Conservation (phyloP, 805 yeast species). For the Nematodospora valgi region DNA sequence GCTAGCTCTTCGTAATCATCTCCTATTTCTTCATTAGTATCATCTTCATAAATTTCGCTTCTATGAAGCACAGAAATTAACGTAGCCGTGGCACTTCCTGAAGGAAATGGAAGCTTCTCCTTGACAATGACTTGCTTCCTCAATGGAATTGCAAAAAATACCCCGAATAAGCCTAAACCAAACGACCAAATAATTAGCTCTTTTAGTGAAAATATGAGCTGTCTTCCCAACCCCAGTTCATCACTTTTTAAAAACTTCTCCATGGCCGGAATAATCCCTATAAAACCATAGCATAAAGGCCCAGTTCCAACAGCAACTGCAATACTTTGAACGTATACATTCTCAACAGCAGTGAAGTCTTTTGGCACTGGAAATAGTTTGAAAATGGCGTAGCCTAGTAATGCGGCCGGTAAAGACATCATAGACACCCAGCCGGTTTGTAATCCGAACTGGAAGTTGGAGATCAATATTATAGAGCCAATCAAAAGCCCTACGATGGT, state of each 20-base stretch:
- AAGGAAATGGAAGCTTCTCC: slow-evolving; percentile 88
- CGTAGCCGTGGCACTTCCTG: slow-evolving; percentile 95
- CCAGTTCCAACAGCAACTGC: slow-evolving; percentile 98
- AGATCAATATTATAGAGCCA: slow-evolving; percentile 83
- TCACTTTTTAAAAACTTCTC: slow-evolving; percentile 79
- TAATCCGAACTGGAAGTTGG: slow-evolving; percentile 93
- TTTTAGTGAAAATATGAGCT: slow-evolving; percentile 30
- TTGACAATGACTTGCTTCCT: slow-evolving; percentile 82
- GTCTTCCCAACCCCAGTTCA: slow-evolving; percentile 62
- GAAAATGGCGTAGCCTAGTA: slow-evolving; percentile 81
- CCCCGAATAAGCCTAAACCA: slow-evolving; percentile 92
- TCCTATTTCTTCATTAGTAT: slow-evolving; percentile 7
- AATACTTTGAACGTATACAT: slow-evolving; percentile 85
- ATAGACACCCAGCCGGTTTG: slow-evolving; percentile 99
- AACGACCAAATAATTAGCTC: slow-evolving; percentile 78
- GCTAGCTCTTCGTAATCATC: slow-evolving; percentile 7
- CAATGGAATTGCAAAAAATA: slow-evolving; percentile 88
- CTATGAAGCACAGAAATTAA: slow-evolving; percentile 84
- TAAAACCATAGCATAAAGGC: slow-evolving; percentile 90
- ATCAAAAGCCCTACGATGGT: slow-evolving; percentile 72
- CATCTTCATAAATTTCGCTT: slow-evolving; percentile 47
- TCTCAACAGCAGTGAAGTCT: slow-evolving; percentile 77
- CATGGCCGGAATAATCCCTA: slow-evolving; percentile 94
- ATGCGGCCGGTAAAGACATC: slow-evolving; percentile 96
- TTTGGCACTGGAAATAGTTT: slow-evolving; percentile 46